These are phyloP conservation scores for Pulveroboletus sp. DNA, from an alignment of 1,284 basidiomycete genomes.

Conservation along the genomic window DNA sequence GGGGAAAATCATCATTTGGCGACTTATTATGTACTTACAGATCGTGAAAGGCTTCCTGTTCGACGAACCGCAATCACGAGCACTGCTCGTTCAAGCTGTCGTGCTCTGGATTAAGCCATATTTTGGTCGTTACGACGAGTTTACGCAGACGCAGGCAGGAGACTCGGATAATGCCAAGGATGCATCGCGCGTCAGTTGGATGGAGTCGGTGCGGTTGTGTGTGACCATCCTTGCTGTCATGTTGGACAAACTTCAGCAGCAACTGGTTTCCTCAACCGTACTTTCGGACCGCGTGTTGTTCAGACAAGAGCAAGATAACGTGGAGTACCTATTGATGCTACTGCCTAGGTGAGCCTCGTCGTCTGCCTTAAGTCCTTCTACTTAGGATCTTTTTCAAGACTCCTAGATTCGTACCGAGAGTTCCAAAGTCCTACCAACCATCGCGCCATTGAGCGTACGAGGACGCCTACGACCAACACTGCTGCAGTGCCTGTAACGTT, in stretches of 20 bases:
- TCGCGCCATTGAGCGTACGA: slow-evolving; percentile 70
- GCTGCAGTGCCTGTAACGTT: slow-evolving; percentile 80
- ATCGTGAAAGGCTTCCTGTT: slow-evolving; percentile 89
- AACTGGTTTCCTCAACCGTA: slow-evolving; percentile 69
- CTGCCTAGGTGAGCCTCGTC: slow-evolving; percentile 68
- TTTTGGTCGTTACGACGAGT: slow-evolving; percentile 90
- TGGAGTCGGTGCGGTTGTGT: slow-evolving; percentile 86
- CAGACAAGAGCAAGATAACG: slow-evolving; percentile 88
- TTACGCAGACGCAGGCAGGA: slow-evolving; percentile 56
- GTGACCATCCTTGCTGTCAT: slow-evolving; percentile 87
- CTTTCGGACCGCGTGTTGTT: slow-evolving; percentile 61
- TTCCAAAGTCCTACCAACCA: slow-evolving; percentile 69
- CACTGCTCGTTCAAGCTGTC: slow-evolving; percentile 83
- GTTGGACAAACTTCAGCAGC: slow-evolving; percentile 86
- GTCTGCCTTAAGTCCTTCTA: slow-evolving; percentile 10
- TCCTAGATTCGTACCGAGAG: slow-evolving; percentile 84
- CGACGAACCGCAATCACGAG: slow-evolving; percentile 78
- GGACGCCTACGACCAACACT: slow-evolving; percentile 61
- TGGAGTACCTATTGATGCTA: slow-evolving; percentile 86
- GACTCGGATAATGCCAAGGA: slow-evolving; percentile 71
- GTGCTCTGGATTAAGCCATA: slow-evolving; percentile 94
- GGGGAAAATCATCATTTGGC: slow-evolving; percentile 91
- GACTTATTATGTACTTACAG: slow-evolving; percentile 91
- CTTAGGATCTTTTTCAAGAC: slow-evolving; percentile 14
- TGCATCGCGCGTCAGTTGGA: slow-evolving; percentile 80